Evolutionary conservation across 1,284 basidiomycete genomes (phyloP), one percentile per base, ranked within the genome.

Genomic region (Caloboletus firmus): DNA sequence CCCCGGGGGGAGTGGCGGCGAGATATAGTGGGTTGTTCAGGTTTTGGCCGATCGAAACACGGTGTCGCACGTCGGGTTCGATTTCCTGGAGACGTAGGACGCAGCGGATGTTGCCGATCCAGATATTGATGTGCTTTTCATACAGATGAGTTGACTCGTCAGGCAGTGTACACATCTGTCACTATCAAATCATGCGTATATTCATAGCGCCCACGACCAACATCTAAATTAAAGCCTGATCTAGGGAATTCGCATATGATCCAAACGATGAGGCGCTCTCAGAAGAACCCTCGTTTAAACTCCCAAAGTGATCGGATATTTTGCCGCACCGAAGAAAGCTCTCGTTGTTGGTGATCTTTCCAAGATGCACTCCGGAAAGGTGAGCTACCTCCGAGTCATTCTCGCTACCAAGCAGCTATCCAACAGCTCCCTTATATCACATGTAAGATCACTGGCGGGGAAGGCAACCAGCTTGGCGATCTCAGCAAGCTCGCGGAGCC

Each of bases 331-430:
- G 43, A 97, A 97, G 84, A 91, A 89, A 76, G 86, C 98, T 66
- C 87, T 84, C 73, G 77, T 98, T 63, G 89, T 96, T 61, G 63
- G 68, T 37, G 95, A 98, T 73, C 77, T 98, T 55, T 96, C 96
- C 45, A 98, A 98, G 85, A 99, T 95, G 43, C 82, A 95, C 49
- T 92, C 89, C 17, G 96, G 96, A 41, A 98, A 98, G 86, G 89
- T 91, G 48, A 37, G 77, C 59, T 18, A 6, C 30, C 15, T 44
- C 26, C n/a, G n/a, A n/a, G n/a, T n/a, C n/a, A 20, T 28, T 45
- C 13, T 15, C 7, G 24, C n/a, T 37, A 13, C 26, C 2, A 20
- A 28, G 22, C 41, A 28, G 18, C 17, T 36, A 15, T 40, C 28
- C n/a, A 50, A 49, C 37, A 5, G n/a, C 32, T 13, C 30, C 3